Conservation (phyloP, 352 stramenopile genomes). For the Pythium sp. region DNA sequence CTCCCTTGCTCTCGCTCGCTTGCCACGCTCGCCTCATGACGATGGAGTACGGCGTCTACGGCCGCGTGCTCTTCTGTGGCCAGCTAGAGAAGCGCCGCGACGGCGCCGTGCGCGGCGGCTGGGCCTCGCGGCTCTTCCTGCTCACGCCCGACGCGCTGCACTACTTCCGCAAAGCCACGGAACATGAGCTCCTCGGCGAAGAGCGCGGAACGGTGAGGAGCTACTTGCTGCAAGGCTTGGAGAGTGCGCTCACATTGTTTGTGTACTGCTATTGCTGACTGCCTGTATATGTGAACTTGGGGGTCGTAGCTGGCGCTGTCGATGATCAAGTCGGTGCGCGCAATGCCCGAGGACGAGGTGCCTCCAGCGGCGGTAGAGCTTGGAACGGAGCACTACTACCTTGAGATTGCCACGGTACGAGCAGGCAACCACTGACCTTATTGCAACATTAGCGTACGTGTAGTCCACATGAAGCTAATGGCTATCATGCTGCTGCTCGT, state of each 20-base stretch:
- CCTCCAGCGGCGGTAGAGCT: constrained; percentile 46
- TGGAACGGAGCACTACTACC: constrained; percentile 72
- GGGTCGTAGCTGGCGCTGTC: constrained; percentile 47
- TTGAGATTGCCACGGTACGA: constrained; percentile 72
- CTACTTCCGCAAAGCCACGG: constrained; percentile 76
- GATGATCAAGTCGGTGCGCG: constrained; percentile 61
- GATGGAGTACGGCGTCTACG: constrained; percentile 71
- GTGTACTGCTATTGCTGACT: not conserved
- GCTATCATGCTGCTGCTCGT: not conserved
- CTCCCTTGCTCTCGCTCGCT: not conserved
- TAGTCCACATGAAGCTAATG: not conserved
- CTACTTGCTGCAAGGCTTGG: not conserved
- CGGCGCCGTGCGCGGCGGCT: constrained; percentile 65
- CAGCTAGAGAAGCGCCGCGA: constrained; percentile 77
- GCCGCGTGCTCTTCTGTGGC: constrained; percentile 70
- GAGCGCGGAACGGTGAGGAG: constrained; percentile 63
- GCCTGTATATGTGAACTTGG: not conserved
- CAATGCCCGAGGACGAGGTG: constrained; percentile 77
- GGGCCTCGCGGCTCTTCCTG: constrained; percentile 78
- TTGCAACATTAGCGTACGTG: not conserved
- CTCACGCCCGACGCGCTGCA: constrained; percentile 74
- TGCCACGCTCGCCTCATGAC: not conserved
- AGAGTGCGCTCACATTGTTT: not conserved
- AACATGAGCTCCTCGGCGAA: constrained; percentile 75
- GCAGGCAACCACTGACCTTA: not conserved